These are phyloP conservation scores for Pseudogymnoascus pannorum DNA, from an alignment of 2,329 filamentous ascomycete species.

Conservation along the genomic window DNA sequence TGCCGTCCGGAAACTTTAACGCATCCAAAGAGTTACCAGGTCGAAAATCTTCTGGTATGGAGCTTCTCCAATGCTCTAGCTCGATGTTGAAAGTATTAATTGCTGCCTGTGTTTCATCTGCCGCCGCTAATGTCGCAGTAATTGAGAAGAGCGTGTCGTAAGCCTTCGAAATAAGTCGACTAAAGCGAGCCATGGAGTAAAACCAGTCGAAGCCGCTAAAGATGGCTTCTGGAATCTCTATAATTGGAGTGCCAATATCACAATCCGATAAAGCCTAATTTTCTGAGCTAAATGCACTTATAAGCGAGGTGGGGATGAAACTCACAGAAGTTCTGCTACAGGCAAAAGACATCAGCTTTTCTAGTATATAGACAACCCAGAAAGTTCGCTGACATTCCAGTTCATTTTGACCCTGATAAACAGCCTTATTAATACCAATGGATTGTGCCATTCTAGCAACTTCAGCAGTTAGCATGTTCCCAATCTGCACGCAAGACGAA, in stretches of 20 bases:
- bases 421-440: constrained; percentile 27
- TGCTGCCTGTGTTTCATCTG: constrained; percentile 13
- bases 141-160: constrained; percentile 32
- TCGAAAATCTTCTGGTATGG: constrained; percentile 27
- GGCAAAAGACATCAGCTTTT: constrained; percentile 31
- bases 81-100: constrained; percentile 23
- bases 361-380: constrained; percentile 35
- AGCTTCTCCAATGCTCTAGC: constrained; percentile 28
- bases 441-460: constrained; percentile 30
- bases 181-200: constrained; percentile 25
- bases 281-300: not conserved
- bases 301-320: not conserved
- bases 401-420: constrained; percentile 14
- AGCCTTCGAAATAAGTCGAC: constrained; percentile 28
- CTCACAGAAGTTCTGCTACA: constrained; percentile 29
- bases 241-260: constrained; percentile 33
- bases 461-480: constrained; percentile 28
- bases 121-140: constrained; percentile 24
- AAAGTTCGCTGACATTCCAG: constrained; percentile 26
- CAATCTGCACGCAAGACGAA: constrained; percentile 30
- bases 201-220: constrained; percentile 33
- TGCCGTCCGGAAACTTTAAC: constrained; percentile 15
- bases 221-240: constrained; percentile 27
- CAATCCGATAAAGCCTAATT: constrained; percentile 30
- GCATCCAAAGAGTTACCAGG: constrained; percentile 24